Evolutionary conservation across 441 rosid genomes (phyloP).

Genomic region (Omphalea diandra): DNA sequence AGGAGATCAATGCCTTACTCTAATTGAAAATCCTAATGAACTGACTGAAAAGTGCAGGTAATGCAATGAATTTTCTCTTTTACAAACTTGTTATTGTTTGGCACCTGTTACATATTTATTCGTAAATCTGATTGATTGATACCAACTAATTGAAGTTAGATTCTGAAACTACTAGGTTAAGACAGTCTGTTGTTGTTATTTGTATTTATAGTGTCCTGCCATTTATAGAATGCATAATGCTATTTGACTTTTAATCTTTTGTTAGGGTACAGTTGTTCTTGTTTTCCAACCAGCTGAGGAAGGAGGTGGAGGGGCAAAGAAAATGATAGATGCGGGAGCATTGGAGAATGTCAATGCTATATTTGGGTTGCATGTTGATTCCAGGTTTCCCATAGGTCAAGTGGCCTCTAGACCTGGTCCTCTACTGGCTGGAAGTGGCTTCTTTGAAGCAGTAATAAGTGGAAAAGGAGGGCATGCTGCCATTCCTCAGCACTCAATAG

Average conservation of each 20-base stretch:
- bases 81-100: too few species aligned
- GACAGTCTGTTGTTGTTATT: background rate
- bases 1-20: background rate
- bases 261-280: constrained; percentile 83
- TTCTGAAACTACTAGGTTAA: background rate
- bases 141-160: background rate
- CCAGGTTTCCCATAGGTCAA: constrained; percentile 46
- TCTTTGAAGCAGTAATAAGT: constrained; percentile 78
- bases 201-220: background rate
- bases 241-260: constrained; percentile 10
- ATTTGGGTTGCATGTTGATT: constrained; percentile 73
- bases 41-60: background rate
- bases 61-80: too few species aligned
- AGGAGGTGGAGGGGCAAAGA: constrained; percentile 90
- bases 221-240: constrained; percentile 5
- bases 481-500: constrained; percentile 84
- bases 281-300: constrained; percentile 98
- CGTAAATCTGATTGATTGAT: background rate
- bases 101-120: too few species aligned
- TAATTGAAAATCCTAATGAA: background rate
- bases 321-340: constrained; percentile 58
- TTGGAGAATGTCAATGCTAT: constrained; percentile 76
- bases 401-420: constrained; percentile 82
- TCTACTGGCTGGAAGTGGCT: constrained; percentile 84
- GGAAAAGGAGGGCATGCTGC: constrained; percentile 98